Percentiles rank a stretch among this genome's conserved stretches.
These are phyloP conservation scores for Carex kokanica DNA, from an alignment of 176 grass and related monocot genomes.

Conservation along the genomic window DNA sequence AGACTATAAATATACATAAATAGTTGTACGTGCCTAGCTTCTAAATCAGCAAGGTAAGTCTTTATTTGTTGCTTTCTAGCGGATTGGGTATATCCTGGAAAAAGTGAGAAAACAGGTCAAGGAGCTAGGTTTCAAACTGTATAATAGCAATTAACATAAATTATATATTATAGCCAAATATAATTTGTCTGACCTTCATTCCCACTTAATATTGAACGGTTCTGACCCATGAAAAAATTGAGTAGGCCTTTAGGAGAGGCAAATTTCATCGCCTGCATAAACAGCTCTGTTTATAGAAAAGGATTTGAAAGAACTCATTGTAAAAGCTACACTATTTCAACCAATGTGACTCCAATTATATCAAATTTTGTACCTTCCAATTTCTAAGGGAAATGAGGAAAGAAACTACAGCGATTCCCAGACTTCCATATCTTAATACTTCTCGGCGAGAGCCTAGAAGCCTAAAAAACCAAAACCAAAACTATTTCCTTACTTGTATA, in stretches of 20 bases:
- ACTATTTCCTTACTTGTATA: conserved; percentile 14
- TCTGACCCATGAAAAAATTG: conserved; percentile 60
- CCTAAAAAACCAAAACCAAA: conserved; percentile 46
- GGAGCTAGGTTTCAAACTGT: conserved; percentile 12
- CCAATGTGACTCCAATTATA: background rate
- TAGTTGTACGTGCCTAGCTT: conserved; percentile 53
- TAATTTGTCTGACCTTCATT: conserved; percentile 50
- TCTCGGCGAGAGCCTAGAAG: conserved; percentile 70
- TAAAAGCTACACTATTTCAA: conserved; percentile 4
- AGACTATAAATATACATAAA: conserved; percentile 31
- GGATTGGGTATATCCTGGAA: conserved; percentile 52
- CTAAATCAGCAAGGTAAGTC: conserved; percentile 85
- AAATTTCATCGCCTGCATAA: conserved; percentile 79
- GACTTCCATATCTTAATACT: conserved; percentile 82
- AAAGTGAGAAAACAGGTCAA: conserved; percentile 24
- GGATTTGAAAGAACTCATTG: background rate
- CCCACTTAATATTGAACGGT: conserved; percentile 46
- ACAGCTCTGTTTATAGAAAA: conserved; percentile 14
- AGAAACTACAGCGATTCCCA: conserved; percentile 72
- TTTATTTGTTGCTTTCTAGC: conserved; percentile 87
- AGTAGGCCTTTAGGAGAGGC: conserved; percentile 86
- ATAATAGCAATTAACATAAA: conserved; percentile 9
- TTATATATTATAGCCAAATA: background rate
- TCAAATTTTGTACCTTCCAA: conserved; percentile 70
- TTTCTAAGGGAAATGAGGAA: conserved; percentile 65